Conservation (phyloP, 2,329 filamentous ascomycete species). For the Myriangium duriaei region DNA sequence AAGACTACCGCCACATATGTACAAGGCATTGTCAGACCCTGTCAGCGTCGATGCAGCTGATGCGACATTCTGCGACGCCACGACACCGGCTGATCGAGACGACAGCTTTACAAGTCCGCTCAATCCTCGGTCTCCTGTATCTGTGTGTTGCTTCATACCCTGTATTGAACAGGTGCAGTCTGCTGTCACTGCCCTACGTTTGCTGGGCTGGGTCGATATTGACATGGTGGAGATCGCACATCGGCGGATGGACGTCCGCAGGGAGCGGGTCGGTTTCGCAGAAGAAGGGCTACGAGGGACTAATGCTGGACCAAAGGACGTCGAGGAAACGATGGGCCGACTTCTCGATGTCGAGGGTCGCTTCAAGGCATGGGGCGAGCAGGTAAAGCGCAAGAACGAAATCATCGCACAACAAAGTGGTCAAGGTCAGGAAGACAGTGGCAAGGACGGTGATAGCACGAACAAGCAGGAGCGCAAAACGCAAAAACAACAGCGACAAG, state of each 20-base stretch:
- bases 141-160: constrained; percentile 89
- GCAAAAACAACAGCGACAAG: constrained; percentile 18
- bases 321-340: constrained; percentile 64
- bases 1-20: constrained; percentile 2
- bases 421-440: constrained; percentile 17
- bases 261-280: constrained; percentile 66
- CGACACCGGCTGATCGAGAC: not conserved
- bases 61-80: not conserved
- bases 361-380: constrained; percentile 51
- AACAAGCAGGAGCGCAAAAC: constrained; percentile 14
- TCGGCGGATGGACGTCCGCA: constrained; percentile 64
- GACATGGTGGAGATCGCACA: constrained; percentile 85
- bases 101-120: constrained; percentile 39
- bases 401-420: constrained; percentile 14
- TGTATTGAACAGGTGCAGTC: constrained; percentile 93
- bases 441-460: constrained; percentile 15
- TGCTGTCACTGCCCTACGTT: constrained; percentile 69
- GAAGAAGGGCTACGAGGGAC: constrained; percentile 54
- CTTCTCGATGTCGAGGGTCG: constrained; percentile 62
- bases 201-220: constrained; percentile 79
- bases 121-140: constrained; percentile 56
- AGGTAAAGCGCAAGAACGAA: constrained; percentile 13
- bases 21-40: constrained; percentile 3
- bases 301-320: constrained; percentile 57
- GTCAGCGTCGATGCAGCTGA: constrained; percentile 6